Base-by-base conservation (phyloP, 2,329 filamentous ascomycete species). In the Helotiales sp. region DNA sequence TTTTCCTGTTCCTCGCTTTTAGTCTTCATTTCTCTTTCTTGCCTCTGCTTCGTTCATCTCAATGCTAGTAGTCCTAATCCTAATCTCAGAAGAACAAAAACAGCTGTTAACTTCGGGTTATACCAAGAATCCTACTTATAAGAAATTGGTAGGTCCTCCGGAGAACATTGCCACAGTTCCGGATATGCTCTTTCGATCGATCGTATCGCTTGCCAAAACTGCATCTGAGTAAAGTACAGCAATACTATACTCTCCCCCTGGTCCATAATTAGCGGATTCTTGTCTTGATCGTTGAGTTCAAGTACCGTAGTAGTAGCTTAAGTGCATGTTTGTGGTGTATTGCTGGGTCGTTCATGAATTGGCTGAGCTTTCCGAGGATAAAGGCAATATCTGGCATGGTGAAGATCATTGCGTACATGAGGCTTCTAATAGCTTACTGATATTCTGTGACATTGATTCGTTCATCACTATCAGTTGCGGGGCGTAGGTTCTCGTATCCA, bases 371-470 rank as follows among this genome's bases (percentile, higher is more conserved):
- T 24, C 57, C 57, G n/a, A 45, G 20, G 8, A 43, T 40, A 26
- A 63, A 63, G 17, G 61, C 49, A 15, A 63, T 63, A 17, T 57
- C 61, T 11, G 61, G 61, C 34, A 45, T 63, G 24, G 49, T 63
- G 13, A 63, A 20, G 8, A 55, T 55, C 32, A 43, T 57, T 26
- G 61, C 61, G 34, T 32, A 63, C 49, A 63, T 63, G 3, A 63
- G 47, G 20, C 49, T 63, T 43, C 61, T 49, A 57, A 57, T 52
- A 17, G 49, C 61, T 43, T 63, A 49, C 49, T 63, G 61, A 37
- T 63, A 63, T 28, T 63, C 7, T 2, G 17, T 55, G 2, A 52
- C 24, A 43, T 63, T n/a, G 22, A 57, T 63, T 43, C 61, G 2
- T 7, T 10, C 40, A 40, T 63, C 61, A 8, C 59, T 37, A 49